Evolutionary conservation across 164 flowering plant species (phyloP).

Genomic region (Litsea cubeba): DNA sequence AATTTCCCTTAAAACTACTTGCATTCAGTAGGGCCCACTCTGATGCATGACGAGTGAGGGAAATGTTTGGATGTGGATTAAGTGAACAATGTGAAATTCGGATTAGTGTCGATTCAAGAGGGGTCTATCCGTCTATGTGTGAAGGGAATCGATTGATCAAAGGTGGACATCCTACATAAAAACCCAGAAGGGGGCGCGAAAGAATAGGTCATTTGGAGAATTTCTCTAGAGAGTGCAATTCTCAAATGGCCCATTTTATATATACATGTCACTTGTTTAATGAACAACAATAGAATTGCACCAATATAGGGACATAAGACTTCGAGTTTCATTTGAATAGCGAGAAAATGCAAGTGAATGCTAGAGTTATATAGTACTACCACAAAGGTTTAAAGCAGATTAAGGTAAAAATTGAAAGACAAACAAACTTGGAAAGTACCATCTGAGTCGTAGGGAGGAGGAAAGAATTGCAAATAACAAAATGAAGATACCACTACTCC

Average conservation of each 20-base stretch:
- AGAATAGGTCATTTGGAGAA: neutral
- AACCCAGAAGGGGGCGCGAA: neutral
- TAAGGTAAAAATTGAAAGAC: neutral
- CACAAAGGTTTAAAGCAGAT: neutral
- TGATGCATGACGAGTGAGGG: too few relatives aligned
- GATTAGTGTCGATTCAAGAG: too few relatives aligned
- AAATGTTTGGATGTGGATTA: too few relatives aligned
- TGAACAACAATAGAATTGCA: neutral
- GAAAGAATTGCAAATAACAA: slow-evolving; percentile 83
- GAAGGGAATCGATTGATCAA: too few relatives aligned
- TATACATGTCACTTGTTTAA: neutral
- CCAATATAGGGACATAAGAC: neutral
- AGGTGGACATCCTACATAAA: neutral
- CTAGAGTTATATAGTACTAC: neutral
- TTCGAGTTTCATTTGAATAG: neutral
- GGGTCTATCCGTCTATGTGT: too few relatives aligned
- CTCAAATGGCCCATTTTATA: too few relatives aligned
- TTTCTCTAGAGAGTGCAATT: neutral
- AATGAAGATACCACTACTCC: slow-evolving; percentile 54
- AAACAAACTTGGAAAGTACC: slow-evolving; percentile 23
- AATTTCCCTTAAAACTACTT: too few relatives aligned
- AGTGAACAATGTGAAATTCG: too few relatives aligned
- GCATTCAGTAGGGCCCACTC: too few relatives aligned
- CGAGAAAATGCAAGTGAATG: neutral
- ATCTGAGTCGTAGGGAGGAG: slow-evolving; percentile 61